phyloP scores from a whole-genome alignment of 2,329 filamentous ascomycete species.

The Hypoxylon sp. region DNA sequence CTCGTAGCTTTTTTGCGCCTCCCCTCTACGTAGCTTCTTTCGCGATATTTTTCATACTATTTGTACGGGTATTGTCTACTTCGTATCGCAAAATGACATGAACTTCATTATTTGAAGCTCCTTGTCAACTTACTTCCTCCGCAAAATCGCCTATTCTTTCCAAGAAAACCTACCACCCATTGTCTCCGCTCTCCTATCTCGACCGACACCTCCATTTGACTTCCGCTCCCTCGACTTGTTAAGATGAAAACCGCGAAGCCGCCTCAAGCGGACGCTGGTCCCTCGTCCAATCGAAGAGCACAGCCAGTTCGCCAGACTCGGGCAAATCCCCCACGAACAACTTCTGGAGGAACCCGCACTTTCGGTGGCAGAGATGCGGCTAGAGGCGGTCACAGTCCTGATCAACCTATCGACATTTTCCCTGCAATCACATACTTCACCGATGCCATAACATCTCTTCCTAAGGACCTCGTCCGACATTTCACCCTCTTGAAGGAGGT shows the following conservation, averaged over 20 bases:
- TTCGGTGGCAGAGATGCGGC: slow-evolving; percentile 63
- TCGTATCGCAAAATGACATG: slow-evolving; percentile 53
- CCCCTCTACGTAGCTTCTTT: slow-evolving; percentile 43
- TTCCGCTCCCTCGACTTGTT: slow-evolving; percentile 14
- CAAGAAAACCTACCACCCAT: slow-evolving; percentile 45
- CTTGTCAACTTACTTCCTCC: slow-evolving; percentile 43
- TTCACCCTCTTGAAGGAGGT: slow-evolving; percentile 98
- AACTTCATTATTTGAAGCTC: slow-evolving; percentile 49
- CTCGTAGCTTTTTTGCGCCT: slow-evolving; percentile 51
- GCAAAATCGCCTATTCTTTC: slow-evolving; percentile 27
- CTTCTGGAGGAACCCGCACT: slow-evolving; percentile 63
- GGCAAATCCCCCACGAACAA: slow-evolving; percentile 73
- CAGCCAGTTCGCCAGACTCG: slow-evolving; percentile 77
- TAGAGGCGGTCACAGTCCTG: slow-evolving; percentile 61
- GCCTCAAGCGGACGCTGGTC: slow-evolving; percentile 56
- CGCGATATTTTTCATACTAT: slow-evolving; percentile 41
- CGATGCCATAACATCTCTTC: slow-evolving; percentile 91
- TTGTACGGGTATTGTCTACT: slow-evolving; percentile 43
- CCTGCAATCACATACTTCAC: slow-evolving; percentile 83
- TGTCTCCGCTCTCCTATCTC: slow-evolving; percentile 26
- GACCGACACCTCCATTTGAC: slow-evolving; percentile 32
- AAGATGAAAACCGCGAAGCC: slow-evolving; percentile 72
- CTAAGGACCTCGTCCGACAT: slow-evolving; percentile 94
- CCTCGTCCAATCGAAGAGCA: slow-evolving; percentile 69
- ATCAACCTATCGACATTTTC: slow-evolving; percentile 76